Conservation (phyloP, 169 alveolate species). For the Plasmodium cynomolgi region DNA sequence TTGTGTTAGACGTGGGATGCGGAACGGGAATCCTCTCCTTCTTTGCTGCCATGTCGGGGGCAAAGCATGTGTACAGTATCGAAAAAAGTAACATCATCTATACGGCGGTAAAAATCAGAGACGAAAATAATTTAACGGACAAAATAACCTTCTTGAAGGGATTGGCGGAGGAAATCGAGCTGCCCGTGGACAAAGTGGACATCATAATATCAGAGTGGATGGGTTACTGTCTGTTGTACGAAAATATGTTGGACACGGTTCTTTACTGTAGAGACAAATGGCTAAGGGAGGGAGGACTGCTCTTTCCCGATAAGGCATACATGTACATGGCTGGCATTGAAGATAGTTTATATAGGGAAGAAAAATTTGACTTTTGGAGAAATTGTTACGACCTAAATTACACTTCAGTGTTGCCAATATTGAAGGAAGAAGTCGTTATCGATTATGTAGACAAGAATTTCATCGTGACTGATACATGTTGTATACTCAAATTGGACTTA, state of each 20-base stretch:
- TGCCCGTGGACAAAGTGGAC: conserved; percentile 97
- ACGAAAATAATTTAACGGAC: conserved; percentile 91
- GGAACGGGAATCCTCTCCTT: conserved; percentile 98
- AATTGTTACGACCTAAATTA: conserved; percentile 96
- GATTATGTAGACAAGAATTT: conserved; percentile 92
- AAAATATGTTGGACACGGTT: conserved; percentile 97
- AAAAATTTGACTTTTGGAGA: conserved; percentile 96
- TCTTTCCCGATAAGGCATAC: conserved; percentile 97
- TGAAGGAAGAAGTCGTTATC: conserved; percentile 96
- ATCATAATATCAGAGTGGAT: conserved; percentile 99
- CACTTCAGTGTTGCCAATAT: conserved; percentile 90
- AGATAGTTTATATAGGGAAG: conserved; percentile 95
- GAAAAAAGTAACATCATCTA: conserved; percentile 97
- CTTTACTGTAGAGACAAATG: conserved; percentile 97
- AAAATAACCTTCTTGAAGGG: conserved; percentile 94
- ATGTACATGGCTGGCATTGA: conserved; percentile 97
- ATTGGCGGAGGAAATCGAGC: conserved; percentile 96
- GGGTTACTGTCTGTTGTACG: conserved; percentile 98
- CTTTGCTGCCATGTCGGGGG: conserved; percentile 98
- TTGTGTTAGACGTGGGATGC: conserved; percentile 98
- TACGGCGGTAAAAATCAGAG: conserved; percentile 92
- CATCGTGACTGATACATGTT: conserved; percentile 88
- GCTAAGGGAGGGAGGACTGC: conserved; percentile 94
- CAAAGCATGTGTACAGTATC: conserved; percentile 97
- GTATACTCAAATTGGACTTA: conserved; percentile 92